Conservation (phyloP, 495 filamentous ascomycete genomes). For the Collariella sp. region DNA sequence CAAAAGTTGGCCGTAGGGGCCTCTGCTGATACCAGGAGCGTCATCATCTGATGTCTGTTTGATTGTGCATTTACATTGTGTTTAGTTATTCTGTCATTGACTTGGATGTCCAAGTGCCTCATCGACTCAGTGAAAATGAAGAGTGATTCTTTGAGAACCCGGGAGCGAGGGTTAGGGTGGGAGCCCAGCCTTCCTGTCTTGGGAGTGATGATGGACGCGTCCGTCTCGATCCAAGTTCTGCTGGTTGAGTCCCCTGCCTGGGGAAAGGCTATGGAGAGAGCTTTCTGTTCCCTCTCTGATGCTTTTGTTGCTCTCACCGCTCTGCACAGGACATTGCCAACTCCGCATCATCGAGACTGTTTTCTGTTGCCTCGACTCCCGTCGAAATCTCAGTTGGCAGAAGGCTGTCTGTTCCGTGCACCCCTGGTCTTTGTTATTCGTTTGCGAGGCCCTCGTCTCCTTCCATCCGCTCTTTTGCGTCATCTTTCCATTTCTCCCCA, state of each 20-base stretch:
- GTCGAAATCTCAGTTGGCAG: background rate
- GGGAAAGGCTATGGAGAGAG: too few species aligned
- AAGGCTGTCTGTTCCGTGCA: constrained; percentile 3
- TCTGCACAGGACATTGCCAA: constrained; percentile 9
- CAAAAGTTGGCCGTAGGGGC: constrained; percentile 3
- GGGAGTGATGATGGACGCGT: too few species aligned
- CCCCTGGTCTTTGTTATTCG: background rate
- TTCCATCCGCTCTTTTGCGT: constrained; percentile 19
- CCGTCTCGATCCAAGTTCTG: too few species aligned
- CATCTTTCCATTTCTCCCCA: constrained; percentile 3
- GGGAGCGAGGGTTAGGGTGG: too few species aligned
- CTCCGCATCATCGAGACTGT: constrained; percentile 18
- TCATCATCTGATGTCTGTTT: background rate
- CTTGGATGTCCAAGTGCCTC: too few species aligned
- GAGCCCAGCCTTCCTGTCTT: too few species aligned
- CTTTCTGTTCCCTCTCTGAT: too few species aligned
- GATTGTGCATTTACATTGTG: background rate
- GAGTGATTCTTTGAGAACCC: too few species aligned
- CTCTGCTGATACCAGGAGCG: constrained; percentile 1
- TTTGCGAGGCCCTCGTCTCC: background rate
- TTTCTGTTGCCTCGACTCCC: constrained; percentile 2
- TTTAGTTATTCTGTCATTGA: background rate
- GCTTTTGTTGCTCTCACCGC: too few species aligned
- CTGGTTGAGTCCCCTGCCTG: too few species aligned
- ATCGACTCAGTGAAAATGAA: too few species aligned